Percentiles rank a stretch among this genome's conserved stretches.
phyloP scores from a whole-genome alignment of 1,284 basidiomycete genomes.

The Phellopilus nigrolimitatus region DNA sequence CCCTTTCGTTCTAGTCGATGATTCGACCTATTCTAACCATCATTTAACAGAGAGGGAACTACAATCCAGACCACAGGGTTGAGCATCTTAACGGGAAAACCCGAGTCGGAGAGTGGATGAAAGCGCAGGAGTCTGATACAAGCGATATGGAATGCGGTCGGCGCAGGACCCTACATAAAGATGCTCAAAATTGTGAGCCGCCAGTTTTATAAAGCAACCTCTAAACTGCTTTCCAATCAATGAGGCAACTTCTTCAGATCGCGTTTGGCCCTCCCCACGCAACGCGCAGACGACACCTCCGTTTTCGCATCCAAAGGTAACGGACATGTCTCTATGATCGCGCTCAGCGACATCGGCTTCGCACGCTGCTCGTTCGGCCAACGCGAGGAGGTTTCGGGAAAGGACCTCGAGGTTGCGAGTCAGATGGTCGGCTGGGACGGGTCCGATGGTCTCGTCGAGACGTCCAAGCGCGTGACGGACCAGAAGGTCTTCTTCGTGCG shows the following conservation, averaged over 20 bases:
- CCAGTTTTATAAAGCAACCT: background rate
- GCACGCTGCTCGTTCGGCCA: too few species aligned
- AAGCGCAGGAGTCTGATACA: slow-evolving; percentile 36
- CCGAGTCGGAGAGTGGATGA: slow-evolving; percentile 39
- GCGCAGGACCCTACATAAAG: slow-evolving; percentile 42
- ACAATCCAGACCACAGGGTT: slow-evolving; percentile 27
- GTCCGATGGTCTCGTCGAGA: slow-evolving; percentile 29
- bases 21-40: background rate
- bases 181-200: slow-evolving; percentile 35
- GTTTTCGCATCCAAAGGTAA: slow-evolving; percentile 38
- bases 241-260: slow-evolving; percentile 26
- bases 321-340: slow-evolving; percentile 40
- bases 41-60: slow-evolving; percentile 22
- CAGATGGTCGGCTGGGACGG: slow-evolving; percentile 42
- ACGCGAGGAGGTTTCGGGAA: slow-evolving; percentile 34
- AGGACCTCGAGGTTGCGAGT: slow-evolving; percentile 39
- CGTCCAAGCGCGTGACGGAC: slow-evolving; percentile 42
- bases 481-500: slow-evolving; percentile 34
- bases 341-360: slow-evolving; percentile 42
- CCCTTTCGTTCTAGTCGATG: background rate
- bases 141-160: slow-evolving; percentile 37
- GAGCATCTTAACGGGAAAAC: slow-evolving; percentile 42
- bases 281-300: slow-evolving; percentile 38
- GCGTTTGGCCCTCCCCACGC: slow-evolving; percentile 37
- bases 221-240: background rate